Conservation (phyloP, 2,329 filamentous ascomycete species). For the Cadophora sp. region DNA sequence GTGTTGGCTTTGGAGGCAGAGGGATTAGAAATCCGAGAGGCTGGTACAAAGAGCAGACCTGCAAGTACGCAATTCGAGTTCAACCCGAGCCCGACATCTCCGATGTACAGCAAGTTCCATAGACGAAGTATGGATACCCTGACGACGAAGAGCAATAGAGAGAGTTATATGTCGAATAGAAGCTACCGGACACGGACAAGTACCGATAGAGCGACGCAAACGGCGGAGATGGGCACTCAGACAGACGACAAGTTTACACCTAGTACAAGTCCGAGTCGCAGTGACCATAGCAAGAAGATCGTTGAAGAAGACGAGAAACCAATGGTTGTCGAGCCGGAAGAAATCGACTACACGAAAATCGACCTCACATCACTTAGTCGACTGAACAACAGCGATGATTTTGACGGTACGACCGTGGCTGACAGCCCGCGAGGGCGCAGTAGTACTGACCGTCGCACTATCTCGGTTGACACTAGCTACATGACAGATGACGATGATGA, state of each 20-base stretch:
- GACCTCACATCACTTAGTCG: constrained; percentile 54
- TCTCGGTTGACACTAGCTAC: constrained; percentile 49
- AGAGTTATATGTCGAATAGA: constrained; percentile 76
- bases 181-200: constrained; percentile 54
- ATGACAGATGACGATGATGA: constrained; percentile 56
- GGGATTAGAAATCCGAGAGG: constrained; percentile 88
- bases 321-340: constrained; percentile 54
- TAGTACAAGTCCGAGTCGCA: constrained; percentile 61
- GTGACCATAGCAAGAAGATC: constrained; percentile 47
- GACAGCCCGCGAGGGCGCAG: constrained; percentile 43
- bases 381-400: constrained; percentile 41
- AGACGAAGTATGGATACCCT: constrained; percentile 74
- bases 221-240: constrained; percentile 69
- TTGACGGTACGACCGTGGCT: constrained; percentile 44
- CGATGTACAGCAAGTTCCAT: constrained; percentile 62
- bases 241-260: constrained; percentile 62
- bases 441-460: constrained; percentile 31
- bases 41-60: constrained; percentile 77
- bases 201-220: constrained; percentile 71
- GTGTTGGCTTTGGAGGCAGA: constrained; percentile 90
- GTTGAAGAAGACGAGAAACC: constrained; percentile 45
- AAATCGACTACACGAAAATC: constrained; percentile 66
- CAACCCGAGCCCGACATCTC: constrained; percentile 77
- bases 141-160: constrained; percentile 64
- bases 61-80: constrained; percentile 84